Conservation (phyloP, 768 basidiomycete species). For the Clathrus columnatus region DNA sequence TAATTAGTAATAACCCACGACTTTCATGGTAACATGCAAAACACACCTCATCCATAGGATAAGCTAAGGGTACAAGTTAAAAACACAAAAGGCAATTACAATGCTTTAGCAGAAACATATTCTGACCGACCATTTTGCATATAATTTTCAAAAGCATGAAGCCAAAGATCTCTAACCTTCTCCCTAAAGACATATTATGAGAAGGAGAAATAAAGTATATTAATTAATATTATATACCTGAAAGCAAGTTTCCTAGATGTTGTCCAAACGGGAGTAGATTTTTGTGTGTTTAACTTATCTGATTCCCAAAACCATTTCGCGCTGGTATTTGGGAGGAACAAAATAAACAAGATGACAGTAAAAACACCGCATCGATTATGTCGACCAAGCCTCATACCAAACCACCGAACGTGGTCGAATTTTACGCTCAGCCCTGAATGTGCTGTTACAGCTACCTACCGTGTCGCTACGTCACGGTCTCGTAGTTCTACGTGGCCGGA, state of each 20-base stretch:
- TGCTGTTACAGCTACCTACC: too few relatives aligned
- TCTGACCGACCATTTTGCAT: conserved; percentile 63
- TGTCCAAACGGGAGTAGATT: neutral
- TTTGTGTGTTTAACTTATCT: neutral
- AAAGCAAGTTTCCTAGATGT: conserved; percentile 2
- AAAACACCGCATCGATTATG: conserved; percentile 2
- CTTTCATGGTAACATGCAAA: neutral
- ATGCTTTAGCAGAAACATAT: conserved; percentile 1
- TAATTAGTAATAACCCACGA: conserved; percentile 6
- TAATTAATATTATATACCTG: neutral
- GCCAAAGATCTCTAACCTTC: conserved; percentile 70
- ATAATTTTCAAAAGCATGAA: conserved; percentile 84
- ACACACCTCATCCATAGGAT: conserved; percentile 73
- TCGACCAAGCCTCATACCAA: conserved; percentile 3
- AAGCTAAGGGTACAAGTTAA: too few relatives aligned
- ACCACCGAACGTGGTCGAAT: neutral
- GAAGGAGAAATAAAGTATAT: conserved; percentile 2
- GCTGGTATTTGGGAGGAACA: neutral
- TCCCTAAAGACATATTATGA: conserved; percentile 35
- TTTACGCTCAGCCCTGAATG: too few relatives aligned
- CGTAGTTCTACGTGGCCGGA: too few relatives aligned
- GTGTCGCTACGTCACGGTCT: too few relatives aligned
- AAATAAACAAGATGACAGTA: neutral
- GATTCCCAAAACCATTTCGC: conserved; percentile 9
- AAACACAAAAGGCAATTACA: conserved; percentile 19